These are phyloP conservation scores for Coemansia sp. DNA, from an alignment of 192 early-diverging fungal genomes.

Conservation along the genomic window DNA sequence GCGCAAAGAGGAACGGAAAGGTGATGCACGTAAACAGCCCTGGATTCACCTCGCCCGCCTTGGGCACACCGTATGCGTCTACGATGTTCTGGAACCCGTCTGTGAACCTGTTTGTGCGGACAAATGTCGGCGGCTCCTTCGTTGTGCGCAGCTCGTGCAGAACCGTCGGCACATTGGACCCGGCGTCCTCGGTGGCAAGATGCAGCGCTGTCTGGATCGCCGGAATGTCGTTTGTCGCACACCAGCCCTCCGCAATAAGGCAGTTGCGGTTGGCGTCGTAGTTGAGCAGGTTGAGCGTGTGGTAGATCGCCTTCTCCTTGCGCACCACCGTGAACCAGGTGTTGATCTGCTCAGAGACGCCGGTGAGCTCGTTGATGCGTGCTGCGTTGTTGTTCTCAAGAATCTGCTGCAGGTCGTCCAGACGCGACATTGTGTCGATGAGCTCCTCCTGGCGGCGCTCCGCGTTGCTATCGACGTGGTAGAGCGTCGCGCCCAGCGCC, in stretches of 20 bases:
- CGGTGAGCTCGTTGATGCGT: slow-evolving; percentile 79
- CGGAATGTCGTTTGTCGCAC: slow-evolving; percentile 83
- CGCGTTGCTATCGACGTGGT: slow-evolving; percentile 78
- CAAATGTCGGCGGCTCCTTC: slow-evolving; percentile 92
- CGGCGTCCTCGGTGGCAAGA: slow-evolving; percentile 83
- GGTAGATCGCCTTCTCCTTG: slow-evolving; percentile 98
- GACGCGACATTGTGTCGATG: slow-evolving; percentile 76
- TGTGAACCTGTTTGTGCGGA: slow-evolving; percentile 96
- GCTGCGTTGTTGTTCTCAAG: slow-evolving; percentile 85
- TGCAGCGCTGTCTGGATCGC: slow-evolving; percentile 83
- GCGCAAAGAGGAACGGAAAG: slow-evolving; percentile 99
- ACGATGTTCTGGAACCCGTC: slow-evolving; percentile 96
- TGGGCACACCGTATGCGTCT: slow-evolving; percentile 96
- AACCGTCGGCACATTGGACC: slow-evolving; percentile 85
- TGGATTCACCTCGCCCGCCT: slow-evolving; percentile 97
- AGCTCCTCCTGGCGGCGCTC: slow-evolving; percentile 87
- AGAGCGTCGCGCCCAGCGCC: slow-evolving; percentile 92
- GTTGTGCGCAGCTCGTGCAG: slow-evolving; percentile 83
- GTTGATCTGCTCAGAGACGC: slow-evolving; percentile 83
- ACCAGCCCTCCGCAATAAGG: slow-evolving; percentile 98
- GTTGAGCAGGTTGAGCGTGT: slow-evolving; percentile 95
- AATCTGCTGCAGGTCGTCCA: slow-evolving; percentile 86
- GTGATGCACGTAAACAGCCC: slow-evolving; percentile 95
- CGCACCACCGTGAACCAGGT: slow-evolving; percentile 89
- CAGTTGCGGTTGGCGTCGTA: slow-evolving; percentile 92